Base-by-base conservation (phyloP, 257 asterid species). In the Solanum habrochaites region DNA sequence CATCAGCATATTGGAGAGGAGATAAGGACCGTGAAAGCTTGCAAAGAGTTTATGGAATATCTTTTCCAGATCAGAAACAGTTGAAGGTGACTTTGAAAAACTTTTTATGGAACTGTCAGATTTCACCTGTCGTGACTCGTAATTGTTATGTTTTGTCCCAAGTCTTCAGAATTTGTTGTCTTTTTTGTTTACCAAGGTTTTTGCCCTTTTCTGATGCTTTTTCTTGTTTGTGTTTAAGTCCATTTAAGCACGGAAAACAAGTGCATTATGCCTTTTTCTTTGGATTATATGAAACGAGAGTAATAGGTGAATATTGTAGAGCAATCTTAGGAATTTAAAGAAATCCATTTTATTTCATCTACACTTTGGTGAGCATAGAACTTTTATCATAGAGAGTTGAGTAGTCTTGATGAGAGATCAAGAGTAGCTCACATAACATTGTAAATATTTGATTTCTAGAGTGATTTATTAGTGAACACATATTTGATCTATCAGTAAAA, bases 1-100 rank as follows among this genome's bases (percentile, higher is more conserved):
- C 99, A 67, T 96, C 99, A 25, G 99, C 99, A 23, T 95, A 96
- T 92, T 96, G 99, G 99, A 98, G 99, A 64, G 99, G 98, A 84
- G 93, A 96, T 85, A 95, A 94, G 91, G 98, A 94, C 84, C 98
- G 99, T 70, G 99, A 97, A 90, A 97, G 99, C 95, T 88, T 97
- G 95, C 99, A 97, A 91, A 94, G 99, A 91, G 99, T 97, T 47
- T 97, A 97, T 90, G 99, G 99, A 75, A 97, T 97, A 92, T 97
- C 99, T 67, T 97, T 86, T 89, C 97, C 95, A 7, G 99, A 97
- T 75, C 97, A 93, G 90, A 97, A 96, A 88, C 98, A 94, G 16
- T 89, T 97, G 88, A 97, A 97, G 99, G 99, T 96, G 87, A 87
- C 67, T 77, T 75, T 89, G 39, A 83, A 73, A 72, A 80, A 20